Conservation (phyloP, 805 yeast genomes). For the Saturnispora halmiae region DNA sequence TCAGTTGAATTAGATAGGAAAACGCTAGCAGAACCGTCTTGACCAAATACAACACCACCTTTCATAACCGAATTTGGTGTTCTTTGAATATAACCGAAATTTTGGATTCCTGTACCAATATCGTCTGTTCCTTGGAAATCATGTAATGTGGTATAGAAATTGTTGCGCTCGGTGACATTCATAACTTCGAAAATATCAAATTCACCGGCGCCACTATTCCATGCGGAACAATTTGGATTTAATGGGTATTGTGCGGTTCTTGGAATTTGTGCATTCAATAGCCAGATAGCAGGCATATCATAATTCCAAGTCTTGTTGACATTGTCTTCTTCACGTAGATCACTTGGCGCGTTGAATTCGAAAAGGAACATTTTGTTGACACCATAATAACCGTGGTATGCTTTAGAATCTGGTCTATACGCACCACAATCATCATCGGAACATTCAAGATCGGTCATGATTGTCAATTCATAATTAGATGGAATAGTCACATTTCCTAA, state of each 20-base stretch:
- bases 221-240: constrained; percentile 59
- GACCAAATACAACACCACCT: constrained; percentile 66
- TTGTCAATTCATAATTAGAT: constrained; percentile 52
- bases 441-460: constrained; percentile 53
- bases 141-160: constrained; percentile 61
- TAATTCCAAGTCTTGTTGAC: constrained; percentile 31
- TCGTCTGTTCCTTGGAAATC: constrained; percentile 66
- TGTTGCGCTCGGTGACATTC: constrained; percentile 48
- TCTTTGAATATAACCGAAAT: constrained; percentile 49
- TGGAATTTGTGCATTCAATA: constrained; percentile 57
- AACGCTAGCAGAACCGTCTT: constrained; percentile 51
- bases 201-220: constrained; percentile 76
- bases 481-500: constrained; percentile 39
- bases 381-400: constrained; percentile 64
- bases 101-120: constrained; percentile 51
- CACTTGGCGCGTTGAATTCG: constrained; percentile 56
- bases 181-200: constrained; percentile 68
- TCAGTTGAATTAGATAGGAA: constrained; percentile 48
- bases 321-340: constrained; percentile 32
- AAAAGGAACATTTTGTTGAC: constrained; percentile 62
- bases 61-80: constrained; percentile 41
- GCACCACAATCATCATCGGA: constrained; percentile 71
- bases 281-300: constrained; percentile 71
- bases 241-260: constrained; percentile 64
- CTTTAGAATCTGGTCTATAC: constrained; percentile 65